Evolutionary conservation across 805 yeast genomes (phyloP), one percentile per base, ranked within the genome.

Genomic region (Teunomyces pallodes): DNA sequence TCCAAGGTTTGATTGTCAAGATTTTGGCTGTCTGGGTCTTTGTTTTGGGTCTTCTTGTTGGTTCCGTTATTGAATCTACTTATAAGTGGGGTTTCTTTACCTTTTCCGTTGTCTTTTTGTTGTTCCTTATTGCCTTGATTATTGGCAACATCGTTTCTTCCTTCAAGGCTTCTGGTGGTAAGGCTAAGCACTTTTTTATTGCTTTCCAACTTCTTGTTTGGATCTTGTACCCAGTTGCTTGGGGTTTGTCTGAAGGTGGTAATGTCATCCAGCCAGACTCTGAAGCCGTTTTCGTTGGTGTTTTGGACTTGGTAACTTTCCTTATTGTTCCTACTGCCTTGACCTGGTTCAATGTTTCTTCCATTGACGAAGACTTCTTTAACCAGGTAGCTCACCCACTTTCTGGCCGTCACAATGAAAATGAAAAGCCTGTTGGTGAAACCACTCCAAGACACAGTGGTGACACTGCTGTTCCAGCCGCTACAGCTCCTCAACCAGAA

Each of bases 31-130:
- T 69, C 41, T 80, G 71, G 59, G 72, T 77, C 16, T 77, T 71
- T 58, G 80, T 82, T 35, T 69, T 83, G 45, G 75, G 80, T 38
- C 68, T 80, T 36, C 72, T 83, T 61, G 75, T 83, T 58, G 87
- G 86, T 57, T 51, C 78, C 16, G 67, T 83, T 53, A 78, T 83
- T 50, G 53, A 61, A 30, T 74, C 85, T 7, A 65, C 80, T 39
- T 83, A 83, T 65, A 83, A 80, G 62, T 83, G 87, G 87, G 89
- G 88, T 61, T 83, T 80, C 70, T 83, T 79, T 65, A 74, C 79
- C 5, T 79, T 83, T 61, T 82, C 79, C 28, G 70, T 70, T 36
- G 64, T 64, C 49, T 73, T 75, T 32, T 67, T 73, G 64, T 52
- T 79, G 49, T 67, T 70, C 46, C 71, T 72, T 14, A 61, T 75